Conservation (phyloP, 306 rosid genomes). For the Citrullus mucosospermus region DNA sequence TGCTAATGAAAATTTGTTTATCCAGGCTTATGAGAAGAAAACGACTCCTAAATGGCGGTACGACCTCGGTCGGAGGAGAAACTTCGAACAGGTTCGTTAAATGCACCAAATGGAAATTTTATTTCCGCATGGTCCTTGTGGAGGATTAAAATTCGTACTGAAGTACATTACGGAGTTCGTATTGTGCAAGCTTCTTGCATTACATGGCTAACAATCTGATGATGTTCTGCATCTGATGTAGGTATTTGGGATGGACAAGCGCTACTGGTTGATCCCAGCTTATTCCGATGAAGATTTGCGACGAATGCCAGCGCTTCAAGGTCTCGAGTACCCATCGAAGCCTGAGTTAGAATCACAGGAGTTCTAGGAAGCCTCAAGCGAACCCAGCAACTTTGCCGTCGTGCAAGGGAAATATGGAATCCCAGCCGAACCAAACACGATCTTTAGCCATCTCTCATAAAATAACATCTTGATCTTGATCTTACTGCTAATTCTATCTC, state of each 20-base stretch:
- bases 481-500: slow-evolving; percentile 19
- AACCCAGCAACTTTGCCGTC: not conserved
- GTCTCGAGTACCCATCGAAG: slow-evolving; percentile 89
- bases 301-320: slow-evolving; percentile 86
- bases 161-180: not conserved
- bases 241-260: slow-evolving; percentile 88
- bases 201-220: not conserved
- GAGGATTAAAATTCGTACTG: not conserved
- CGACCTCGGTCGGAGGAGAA: slow-evolving; percentile 87
- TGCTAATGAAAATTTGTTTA: slow-evolving; percentile 19
- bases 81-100: slow-evolving; percentile 83
- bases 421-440: not conserved
- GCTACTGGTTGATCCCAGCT: slow-evolving; percentile 86
- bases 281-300: slow-evolving; percentile 89
- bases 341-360: slow-evolving; percentile 81
- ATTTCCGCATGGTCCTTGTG: not conserved
- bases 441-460: slow-evolving; percentile 19
- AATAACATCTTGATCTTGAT: slow-evolving; percentile 12
- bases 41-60: slow-evolving; percentile 92
- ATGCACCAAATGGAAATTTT: not conserved
- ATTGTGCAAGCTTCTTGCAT: not conserved
- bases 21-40: slow-evolving; percentile 96
- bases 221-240: slow-evolving; percentile 13
- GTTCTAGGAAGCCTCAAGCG: slow-evolving; percentile 23
- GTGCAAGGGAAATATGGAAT: slow-evolving; percentile 6